Base-by-base conservation (phyloP, 495 filamentous ascomycete species). In the Parathielavia hyrcaniae region DNA sequence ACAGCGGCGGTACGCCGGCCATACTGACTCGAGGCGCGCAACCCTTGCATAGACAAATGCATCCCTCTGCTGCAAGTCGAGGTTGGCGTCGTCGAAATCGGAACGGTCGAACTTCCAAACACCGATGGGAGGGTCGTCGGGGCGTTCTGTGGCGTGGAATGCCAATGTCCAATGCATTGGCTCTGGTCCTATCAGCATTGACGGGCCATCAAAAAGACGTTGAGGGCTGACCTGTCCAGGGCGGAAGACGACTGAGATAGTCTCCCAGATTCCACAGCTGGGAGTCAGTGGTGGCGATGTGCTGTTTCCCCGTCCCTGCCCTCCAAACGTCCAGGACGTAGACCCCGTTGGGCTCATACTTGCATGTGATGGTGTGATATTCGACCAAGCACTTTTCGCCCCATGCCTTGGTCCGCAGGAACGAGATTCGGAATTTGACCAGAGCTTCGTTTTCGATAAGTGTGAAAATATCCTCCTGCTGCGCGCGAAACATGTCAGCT, bases 301-400 rank as follows among this genome's bases (percentile, higher is more conserved):
- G 52, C 4, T 59, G 51, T 2, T 36, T 34, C 16, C 44, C 61
- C 11, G 38, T 58, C 3, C 61, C 61, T 16, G 54, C 57, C 30
- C 66, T 40, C 66, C 66, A 69, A 12, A 69, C 39, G 38, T 67
- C 64, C 43, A 69, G 30, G 3, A 32, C 39, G 40, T 57, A 62
- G 10, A 6, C 35, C 12, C 61, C 66, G 47, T 56, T 49, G 5
- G 41, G 19, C 5, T 20, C 12, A n/a, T 67, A 64, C 32, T 56
- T 61, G 39, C 64, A 45, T 8, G 30, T 36, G 16, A 69, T 20
- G 5, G 64, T 65, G 46, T 62, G 67, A 43, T 59, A 60, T 44
- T 69, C 66, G 14, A 52, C n/a, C 12, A 69, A 26, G 20, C 46
- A 49, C 14, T 61, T 48, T 16, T 20, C 49, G 5, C 9, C 39